phyloP scores from a whole-genome alignment of 306 rosid genomes.

The Cotoneaster glaucophyllus region DNA sequence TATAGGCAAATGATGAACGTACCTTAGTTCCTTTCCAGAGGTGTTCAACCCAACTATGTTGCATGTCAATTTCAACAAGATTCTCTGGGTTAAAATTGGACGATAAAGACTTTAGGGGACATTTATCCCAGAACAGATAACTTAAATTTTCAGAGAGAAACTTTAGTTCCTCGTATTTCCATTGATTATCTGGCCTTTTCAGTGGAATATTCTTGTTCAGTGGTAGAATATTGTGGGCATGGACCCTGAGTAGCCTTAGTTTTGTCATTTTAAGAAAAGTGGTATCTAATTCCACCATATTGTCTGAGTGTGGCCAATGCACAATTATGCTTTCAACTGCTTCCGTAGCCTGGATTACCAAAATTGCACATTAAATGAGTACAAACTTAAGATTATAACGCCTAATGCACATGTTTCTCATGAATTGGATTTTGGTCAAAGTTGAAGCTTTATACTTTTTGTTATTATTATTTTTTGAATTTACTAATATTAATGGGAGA shows the following conservation, averaged over 20 bases:
- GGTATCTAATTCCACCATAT: neutral
- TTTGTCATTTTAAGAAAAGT: slow-evolving; percentile 19
- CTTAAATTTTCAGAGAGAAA: no score
- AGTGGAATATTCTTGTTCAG: no score
- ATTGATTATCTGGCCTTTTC: no score
- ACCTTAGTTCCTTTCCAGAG: slow-evolving; percentile 5
- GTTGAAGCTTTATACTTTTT: neutral
- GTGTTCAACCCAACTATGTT: neutral
- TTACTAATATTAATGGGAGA: fast-evolving
- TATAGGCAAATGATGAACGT: neutral
- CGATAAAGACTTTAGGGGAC: slow-evolving; percentile 3
- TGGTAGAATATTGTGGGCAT: no score
- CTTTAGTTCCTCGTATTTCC: no score
- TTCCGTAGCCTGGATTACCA: slow-evolving; percentile 1
- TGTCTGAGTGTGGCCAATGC: neutral
- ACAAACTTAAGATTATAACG: no score
- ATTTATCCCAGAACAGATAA: neutral
- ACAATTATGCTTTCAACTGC: slow-evolving; percentile 12
- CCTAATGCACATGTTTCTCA: neutral
- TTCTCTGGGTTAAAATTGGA: neutral
- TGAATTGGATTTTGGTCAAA: neutral
- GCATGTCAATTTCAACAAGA: slow-evolving; percentile 20
- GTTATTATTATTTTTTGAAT: no score
- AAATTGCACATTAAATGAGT: no score
- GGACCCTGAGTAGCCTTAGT: neutral